phyloP scores from a whole-genome alignment of 352 stramenopile genomes.

The Thraustochytrium striatum region DNA sequence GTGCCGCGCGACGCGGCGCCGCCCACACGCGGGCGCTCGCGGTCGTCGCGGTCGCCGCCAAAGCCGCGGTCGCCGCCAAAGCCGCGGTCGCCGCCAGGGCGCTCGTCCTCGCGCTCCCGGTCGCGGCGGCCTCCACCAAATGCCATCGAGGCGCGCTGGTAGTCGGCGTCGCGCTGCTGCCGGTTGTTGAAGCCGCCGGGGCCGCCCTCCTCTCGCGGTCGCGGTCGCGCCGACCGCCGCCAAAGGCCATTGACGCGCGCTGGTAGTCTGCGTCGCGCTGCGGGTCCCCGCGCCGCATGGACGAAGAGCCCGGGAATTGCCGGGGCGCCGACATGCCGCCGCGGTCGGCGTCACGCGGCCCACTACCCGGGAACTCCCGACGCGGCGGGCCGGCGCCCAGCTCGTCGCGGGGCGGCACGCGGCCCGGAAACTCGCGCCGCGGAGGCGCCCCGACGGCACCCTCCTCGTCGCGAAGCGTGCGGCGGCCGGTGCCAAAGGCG shows the following conservation, averaged over 20 bases:
- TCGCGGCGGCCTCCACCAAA: slow-evolving; percentile 24
- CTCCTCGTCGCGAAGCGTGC: neutral
- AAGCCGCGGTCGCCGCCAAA: neutral
- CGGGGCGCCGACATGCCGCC: no score
- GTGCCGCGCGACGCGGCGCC: neutral
- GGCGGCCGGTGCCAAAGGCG: slow-evolving; percentile 15
- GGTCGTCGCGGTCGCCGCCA: neutral
- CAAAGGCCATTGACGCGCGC: no score
- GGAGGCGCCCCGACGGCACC: neutral
- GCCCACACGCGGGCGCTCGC: neutral
- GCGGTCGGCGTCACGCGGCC: no score
- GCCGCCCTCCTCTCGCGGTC: no score
- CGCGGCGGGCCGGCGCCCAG: neutral
- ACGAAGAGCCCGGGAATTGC: no score
- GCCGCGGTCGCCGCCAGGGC: neutral
- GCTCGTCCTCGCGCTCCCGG: neutral
- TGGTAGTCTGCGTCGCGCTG: no score
- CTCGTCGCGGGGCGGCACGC: neutral
- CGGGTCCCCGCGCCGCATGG: no score
- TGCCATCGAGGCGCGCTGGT: slow-evolving; percentile 24
- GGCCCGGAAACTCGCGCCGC: neutral
- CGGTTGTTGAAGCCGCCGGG: neutral
- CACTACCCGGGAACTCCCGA: neutral
- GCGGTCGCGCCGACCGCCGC: neutral
- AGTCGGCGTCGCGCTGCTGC: slow-evolving; percentile 10